These are phyloP conservation scores for Trifolium dubium DNA, from an alignment of 306 rosid genomes.

Conservation along the genomic window DNA sequence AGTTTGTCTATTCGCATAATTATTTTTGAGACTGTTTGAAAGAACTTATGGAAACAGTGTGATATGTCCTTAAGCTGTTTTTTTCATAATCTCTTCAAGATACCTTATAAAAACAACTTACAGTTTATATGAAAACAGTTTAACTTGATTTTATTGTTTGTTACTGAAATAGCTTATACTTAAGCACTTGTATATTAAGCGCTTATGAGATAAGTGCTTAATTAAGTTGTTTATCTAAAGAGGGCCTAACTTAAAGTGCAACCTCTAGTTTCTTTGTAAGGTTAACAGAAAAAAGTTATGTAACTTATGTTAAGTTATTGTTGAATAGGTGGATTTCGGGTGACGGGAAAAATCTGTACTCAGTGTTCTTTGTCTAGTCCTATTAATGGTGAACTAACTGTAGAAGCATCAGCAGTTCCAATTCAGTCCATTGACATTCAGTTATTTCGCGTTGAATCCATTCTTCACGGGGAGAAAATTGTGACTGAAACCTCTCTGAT, in stretches of 20 bases:
- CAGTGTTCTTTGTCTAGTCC: slow-evolving; percentile 78
- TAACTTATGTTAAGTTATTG: slow-evolving; percentile 39
- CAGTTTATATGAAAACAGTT: background rate
- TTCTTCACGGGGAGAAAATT: slow-evolving; percentile 88
- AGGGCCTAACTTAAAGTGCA: background rate
- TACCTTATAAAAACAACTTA: background rate
- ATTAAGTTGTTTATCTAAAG: background rate
- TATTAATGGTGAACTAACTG: slow-evolving; percentile 77
- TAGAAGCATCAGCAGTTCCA: slow-evolving; percentile 89
- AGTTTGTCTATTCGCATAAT: background rate
- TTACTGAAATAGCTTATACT: background rate
- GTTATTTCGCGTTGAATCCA: slow-evolving; percentile 82
- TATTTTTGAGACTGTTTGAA: background rate
- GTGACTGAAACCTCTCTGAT: slow-evolving; percentile 76
- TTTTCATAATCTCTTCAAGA: background rate
- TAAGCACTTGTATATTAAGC: background rate
- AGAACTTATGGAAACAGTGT: background rate
- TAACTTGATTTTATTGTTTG: background rate
- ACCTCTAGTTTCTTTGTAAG: slow-evolving; percentile 18
- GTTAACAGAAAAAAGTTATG: slow-evolving; percentile 18
- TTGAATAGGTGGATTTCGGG: slow-evolving; percentile 83
- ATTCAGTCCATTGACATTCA: slow-evolving; percentile 77
- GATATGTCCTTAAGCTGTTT: background rate
- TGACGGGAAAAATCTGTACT: slow-evolving; percentile 83
- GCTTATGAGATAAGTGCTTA: background rate